Evolutionary conservation across 768 basidiomycete genomes (phyloP).

Genomic region (Lactifluus pinguis): DNA sequence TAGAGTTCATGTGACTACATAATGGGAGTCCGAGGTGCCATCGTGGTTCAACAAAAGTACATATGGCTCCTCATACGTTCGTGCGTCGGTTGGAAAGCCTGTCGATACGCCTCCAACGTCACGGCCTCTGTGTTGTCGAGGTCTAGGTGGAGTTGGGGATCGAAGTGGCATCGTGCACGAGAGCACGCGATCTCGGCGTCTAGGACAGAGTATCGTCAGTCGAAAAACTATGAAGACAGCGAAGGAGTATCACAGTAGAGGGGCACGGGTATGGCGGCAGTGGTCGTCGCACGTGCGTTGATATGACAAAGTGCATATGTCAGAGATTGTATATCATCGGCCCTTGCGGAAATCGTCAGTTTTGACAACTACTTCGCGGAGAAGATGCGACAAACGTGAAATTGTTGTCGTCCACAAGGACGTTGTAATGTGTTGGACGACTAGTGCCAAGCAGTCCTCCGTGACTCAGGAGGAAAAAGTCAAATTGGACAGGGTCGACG

Average conservation of each 20-base stretch:
- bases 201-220: constrained; percentile 22
- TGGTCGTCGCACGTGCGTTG: constrained; percentile 70
- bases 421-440: constrained; percentile 52
- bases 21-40: background rate
- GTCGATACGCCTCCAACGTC: constrained; percentile 34
- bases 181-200: constrained; percentile 73
- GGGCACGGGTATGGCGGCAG: constrained; percentile 75
- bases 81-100: constrained; percentile 50
- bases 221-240: background rate
- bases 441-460: constrained; percentile 72
- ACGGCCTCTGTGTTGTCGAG: constrained; percentile 37
- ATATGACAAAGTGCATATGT: constrained; percentile 76
- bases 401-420: constrained; percentile 45
- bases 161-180: constrained; percentile 72
- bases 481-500: constrained; percentile 61
- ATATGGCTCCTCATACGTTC: constrained; percentile 32
- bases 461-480: constrained; percentile 73
- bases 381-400: constrained; percentile 41
- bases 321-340: constrained; percentile 58
- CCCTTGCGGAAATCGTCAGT: constrained; percentile 29
- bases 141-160: constrained; percentile 46
- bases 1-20: background rate
- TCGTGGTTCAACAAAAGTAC: constrained; percentile 28
- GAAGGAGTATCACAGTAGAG: constrained; percentile 54
- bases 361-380: background rate